Percentiles rank a stretch among this genome's conserved stretches.
phyloP scores from a whole-genome alignment of 495 filamentous ascomycete genomes.

The Xanthoparmelia taractica region DNA sequence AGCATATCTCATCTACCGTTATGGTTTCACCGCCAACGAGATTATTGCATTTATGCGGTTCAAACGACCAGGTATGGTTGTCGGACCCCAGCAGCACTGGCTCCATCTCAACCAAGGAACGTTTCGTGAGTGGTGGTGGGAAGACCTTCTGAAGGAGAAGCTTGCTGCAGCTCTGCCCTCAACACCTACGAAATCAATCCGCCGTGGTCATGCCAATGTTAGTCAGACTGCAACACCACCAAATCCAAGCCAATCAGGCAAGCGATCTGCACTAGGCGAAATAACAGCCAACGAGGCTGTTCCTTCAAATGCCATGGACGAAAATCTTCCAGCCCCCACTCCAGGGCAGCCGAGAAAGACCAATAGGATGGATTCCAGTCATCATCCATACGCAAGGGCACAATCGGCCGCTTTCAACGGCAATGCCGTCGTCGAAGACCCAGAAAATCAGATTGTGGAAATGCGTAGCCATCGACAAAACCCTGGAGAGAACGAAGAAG shows the following conservation, averaged over 20 bases:
- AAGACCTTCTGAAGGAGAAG: slow-evolving; percentile 72
- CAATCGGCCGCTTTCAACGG: slow-evolving; percentile 33
- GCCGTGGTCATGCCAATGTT: slow-evolving; percentile 35
- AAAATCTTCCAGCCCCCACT: slow-evolving; percentile 87
- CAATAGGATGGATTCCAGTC: slow-evolving; percentile 52
- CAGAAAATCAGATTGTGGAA: slow-evolving; percentile 37
- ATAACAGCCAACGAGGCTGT: slow-evolving; percentile 65
- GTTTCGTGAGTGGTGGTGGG: slow-evolving; percentile 97
- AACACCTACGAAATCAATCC: slow-evolving; percentile 63
- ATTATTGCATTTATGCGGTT: slow-evolving; percentile 99
- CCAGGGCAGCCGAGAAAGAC: slow-evolving; percentile 93
- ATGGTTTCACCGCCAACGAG: slow-evolving; percentile 98
- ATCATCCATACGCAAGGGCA: slow-evolving; percentile 46
- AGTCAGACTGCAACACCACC: slow-evolving; percentile 74
- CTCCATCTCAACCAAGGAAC: slow-evolving; percentile 91
- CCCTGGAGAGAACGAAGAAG: slow-evolving; percentile 67
- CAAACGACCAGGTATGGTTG: slow-evolving; percentile 98
- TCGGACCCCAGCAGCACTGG: slow-evolving; percentile 99
- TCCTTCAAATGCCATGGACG: slow-evolving; percentile 44
- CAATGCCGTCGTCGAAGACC: slow-evolving; percentile 32
- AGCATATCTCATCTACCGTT: slow-evolving; percentile 92
- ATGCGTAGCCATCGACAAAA: slow-evolving; percentile 36
- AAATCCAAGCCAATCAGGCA: slow-evolving; percentile 56
- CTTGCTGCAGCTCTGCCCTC: slow-evolving; percentile 57
- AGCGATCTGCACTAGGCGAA: slow-evolving; percentile 79